Evolutionary conservation across 495 filamentous ascomycete genomes (phyloP).

Genomic region (Cladorrhinum samala): DNA sequence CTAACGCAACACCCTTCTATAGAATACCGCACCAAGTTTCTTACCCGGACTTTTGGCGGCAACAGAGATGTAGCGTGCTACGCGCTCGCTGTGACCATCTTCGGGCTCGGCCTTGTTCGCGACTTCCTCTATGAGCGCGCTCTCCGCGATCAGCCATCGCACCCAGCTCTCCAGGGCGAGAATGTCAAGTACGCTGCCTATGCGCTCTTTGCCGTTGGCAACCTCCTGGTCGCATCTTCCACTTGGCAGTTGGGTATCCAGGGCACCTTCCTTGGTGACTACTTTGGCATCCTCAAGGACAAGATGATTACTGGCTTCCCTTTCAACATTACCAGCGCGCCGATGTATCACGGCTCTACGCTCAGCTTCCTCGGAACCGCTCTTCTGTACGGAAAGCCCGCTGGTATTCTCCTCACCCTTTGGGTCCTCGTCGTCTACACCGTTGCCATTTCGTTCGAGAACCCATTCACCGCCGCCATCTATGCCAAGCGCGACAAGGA

Average conservation of each 20-base stretch:
- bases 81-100: conserved; percentile 79
- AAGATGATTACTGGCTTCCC: conserved; percentile 87
- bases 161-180: conserved; percentile 52
- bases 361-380: conserved; percentile 87
- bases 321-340: conserved; percentile 85
- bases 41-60: conserved; percentile 81
- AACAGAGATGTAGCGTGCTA: conserved; percentile 83
- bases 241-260: conserved; percentile 94
- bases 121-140: conserved; percentile 72
- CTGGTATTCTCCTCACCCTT: conserved; percentile 69
- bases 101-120: conserved; percentile 81
- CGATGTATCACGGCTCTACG: conserved; percentile 95
- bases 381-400: conserved; percentile 82
- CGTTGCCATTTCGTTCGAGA: conserved; percentile 82
- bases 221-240: conserved; percentile 75
- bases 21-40: conserved; percentile 88
- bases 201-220: conserved; percentile 65
- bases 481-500: conserved; percentile 80
- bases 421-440: conserved; percentile 74
- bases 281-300: conserved; percentile 98
- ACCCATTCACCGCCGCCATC: conserved; percentile 94
- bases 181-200: conserved; percentile 55
- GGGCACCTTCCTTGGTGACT: conserved; percentile 95
- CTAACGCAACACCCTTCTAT: conserved; percentile 10
- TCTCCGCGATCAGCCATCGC: conserved; percentile 69